Conservation (phyloP, 495 filamentous ascomycete genomes). For the Trichoderma reesei region DNA sequence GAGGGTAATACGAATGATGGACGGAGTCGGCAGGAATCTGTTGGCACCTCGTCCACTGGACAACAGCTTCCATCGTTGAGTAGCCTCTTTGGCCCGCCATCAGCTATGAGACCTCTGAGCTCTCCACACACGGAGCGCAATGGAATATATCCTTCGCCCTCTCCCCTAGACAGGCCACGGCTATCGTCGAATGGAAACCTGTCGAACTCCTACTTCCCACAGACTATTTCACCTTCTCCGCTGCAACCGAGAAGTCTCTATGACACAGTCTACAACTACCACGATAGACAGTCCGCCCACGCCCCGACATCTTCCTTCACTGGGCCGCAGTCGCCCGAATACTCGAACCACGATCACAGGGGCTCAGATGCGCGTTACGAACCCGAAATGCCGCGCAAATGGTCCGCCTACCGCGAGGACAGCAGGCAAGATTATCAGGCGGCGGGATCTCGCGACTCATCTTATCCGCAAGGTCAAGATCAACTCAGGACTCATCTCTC, state of each 20-base stretch:
- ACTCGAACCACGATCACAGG: constrained; percentile 24
- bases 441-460: constrained; percentile 19
- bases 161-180: constrained; percentile 35
- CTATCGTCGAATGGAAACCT: constrained; percentile 14
- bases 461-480: constrained; percentile 15
- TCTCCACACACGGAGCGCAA: constrained; percentile 37
- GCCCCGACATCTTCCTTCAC: constrained; percentile 32
- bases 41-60: constrained; percentile 20
- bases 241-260: constrained; percentile 33
- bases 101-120: constrained; percentile 28
- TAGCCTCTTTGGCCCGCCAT: constrained; percentile 41
- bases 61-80: constrained; percentile 45
- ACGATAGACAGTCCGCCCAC: constrained; percentile 29
- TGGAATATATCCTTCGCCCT: constrained; percentile 25
- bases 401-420: constrained; percentile 24
- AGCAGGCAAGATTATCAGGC: constrained; percentile 22
- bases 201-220: constrained; percentile 35
- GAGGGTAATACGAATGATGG: constrained; percentile 20
- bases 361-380: constrained; percentile 18
- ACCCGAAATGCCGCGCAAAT: constrained; percentile 14
- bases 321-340: constrained; percentile 30
- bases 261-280: constrained; percentile 26
- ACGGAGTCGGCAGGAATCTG: constrained; percentile 22
- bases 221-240: constrained; percentile 20
- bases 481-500: constrained; percentile 16